Conservation (phyloP, 257 asterid genomes). For the Capsicum chinense region DNA sequence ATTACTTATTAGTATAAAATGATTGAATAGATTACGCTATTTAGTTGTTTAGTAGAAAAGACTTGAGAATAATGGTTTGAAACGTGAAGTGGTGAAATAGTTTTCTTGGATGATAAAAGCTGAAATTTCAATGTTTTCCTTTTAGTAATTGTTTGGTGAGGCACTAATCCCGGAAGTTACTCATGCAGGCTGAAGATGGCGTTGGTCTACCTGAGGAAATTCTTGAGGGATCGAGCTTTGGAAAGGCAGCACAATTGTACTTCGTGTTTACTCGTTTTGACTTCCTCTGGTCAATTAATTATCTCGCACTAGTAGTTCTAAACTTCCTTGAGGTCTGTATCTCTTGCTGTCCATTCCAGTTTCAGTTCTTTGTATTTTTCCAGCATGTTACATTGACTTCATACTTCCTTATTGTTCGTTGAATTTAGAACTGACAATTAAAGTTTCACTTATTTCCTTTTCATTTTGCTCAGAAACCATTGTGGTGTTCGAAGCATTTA, state of each 20-base stretch:
- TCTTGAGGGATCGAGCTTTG: conserved; percentile 84
- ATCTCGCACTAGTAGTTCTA: conserved; percentile 75
- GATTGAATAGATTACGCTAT: not conserved
- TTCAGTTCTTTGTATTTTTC: conserved; percentile 23
- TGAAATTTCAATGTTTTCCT: conserved; percentile 20
- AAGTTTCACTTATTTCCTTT: conserved; percentile 16
- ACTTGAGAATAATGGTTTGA: not conserved
- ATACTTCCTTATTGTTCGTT: not conserved
- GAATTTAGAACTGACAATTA: not conserved
- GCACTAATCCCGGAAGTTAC: conserved; percentile 19
- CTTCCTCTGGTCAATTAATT: conserved; percentile 85
- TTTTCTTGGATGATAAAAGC: conserved; percentile 2
- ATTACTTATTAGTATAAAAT: not conserved
- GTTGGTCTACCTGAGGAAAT: conserved; percentile 95
- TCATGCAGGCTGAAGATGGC: conserved; percentile 96
- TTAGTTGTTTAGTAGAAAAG: not conserved
- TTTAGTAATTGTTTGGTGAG: conserved; percentile 20
- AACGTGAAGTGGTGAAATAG: not conserved
- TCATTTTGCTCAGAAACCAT: conserved; percentile 72
- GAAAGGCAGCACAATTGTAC: conserved; percentile 64
- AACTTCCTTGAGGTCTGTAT: conserved; percentile 77
- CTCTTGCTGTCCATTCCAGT: conserved; percentile 31
- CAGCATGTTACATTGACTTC: not conserved
- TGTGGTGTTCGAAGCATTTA: conserved; percentile 79
- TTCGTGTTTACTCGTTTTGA: conserved; percentile 77